Percentiles rank a stretch among this genome's conserved stretches.
phyloP scores from a whole-genome alignment of 2,329 filamentous ascomycete species.

The Fusarium mundagurra region DNA sequence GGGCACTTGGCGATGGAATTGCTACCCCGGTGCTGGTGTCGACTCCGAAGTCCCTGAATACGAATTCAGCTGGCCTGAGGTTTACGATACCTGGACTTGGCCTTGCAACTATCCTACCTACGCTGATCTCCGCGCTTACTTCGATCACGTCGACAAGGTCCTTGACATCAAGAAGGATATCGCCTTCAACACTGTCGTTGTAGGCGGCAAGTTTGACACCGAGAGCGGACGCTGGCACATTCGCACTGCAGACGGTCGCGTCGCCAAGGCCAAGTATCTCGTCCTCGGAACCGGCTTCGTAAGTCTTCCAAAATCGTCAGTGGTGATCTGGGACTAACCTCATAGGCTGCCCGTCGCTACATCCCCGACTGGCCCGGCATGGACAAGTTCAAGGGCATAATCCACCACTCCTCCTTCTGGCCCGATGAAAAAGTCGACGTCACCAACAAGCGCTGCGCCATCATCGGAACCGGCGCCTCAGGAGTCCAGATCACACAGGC shows the following conservation, averaged over 20 bases:
- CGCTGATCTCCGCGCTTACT: slow-evolving; percentile 65
- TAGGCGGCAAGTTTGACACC: slow-evolving; percentile 61
- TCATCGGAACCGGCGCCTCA: slow-evolving; percentile 72
- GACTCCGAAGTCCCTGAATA: slow-evolving; percentile 65
- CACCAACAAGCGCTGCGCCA: slow-evolving; percentile 66
- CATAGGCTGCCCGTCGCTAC: slow-evolving; percentile 61
- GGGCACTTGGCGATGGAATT: slow-evolving; percentile 60
- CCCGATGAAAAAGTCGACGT: slow-evolving; percentile 66
- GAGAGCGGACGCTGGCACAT: slow-evolving; percentile 59
- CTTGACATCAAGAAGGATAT: slow-evolving; percentile 65
- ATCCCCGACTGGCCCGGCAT: slow-evolving; percentile 69
- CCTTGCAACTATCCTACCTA: slow-evolving; percentile 61
- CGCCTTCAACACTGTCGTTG: slow-evolving; percentile 65
- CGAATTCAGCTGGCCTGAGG: slow-evolving; percentile 62
- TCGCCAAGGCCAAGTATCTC: slow-evolving; percentile 60
- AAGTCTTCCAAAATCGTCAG: background rate
- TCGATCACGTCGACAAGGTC: slow-evolving; percentile 66
- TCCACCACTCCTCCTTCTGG: slow-evolving; percentile 71
- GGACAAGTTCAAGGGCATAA: slow-evolving; percentile 66
- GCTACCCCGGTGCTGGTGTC: slow-evolving; percentile 64
- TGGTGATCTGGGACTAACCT: background rate
- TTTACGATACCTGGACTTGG: slow-evolving; percentile 68
- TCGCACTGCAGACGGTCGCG: slow-evolving; percentile 59
- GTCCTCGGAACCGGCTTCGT: slow-evolving; percentile 65
- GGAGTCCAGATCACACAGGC: slow-evolving; percentile 73